Base-by-base conservation (phyloP, 2,329 filamentous ascomycete genomes). In the Stachybotrys chlorohalonatus region DNA sequence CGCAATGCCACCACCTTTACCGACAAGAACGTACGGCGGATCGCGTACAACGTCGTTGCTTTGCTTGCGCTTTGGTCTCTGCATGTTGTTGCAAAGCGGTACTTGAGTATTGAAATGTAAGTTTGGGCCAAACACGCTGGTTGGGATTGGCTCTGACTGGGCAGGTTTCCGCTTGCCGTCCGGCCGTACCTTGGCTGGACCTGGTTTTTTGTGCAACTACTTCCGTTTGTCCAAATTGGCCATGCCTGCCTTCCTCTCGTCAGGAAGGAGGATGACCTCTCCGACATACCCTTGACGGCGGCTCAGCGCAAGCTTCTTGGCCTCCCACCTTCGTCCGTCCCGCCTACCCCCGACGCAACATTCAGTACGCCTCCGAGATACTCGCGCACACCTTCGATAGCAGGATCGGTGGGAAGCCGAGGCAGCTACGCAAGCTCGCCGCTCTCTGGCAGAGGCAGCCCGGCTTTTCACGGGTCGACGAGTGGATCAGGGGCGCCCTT, bases 331-430 rank as follows among this genome's bases (percentile, higher is more conserved):
- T 82, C 79, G 56, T 77, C 79, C 3, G 71, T 74, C 2, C 75
- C 81, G 3, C 81, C 87, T 0, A 87, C 86, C 0, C 86, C 90
- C 2, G 85, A 87, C 47, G 81, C 82, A 55, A 66, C 64, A 45
- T 95, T 89, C 70, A 84, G 87, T 63, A 96, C 93, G 1, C 93
- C 93, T 5, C 93, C 93, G 2, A 84, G 90, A 63, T 96, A 95
- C 73, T 83, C 87, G 42, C 81, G 90, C 56, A 93, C 89, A 11
- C 81, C 86, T 31, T 87, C 83, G 17, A 67, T 82, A 72, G 70
- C 81, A 63, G 75, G 82, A 11, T 89, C 87, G 1, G 78, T 84
- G 5, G 80, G 78, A 32, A 84, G 80, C 67, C 75, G 78, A 62
- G 76, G 75, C 58, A 83, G 80, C 66, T 81, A 78, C 64, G 71